phyloP scores from a whole-genome alignment of 257 asterid species.

The Datura wrightii region DNA sequence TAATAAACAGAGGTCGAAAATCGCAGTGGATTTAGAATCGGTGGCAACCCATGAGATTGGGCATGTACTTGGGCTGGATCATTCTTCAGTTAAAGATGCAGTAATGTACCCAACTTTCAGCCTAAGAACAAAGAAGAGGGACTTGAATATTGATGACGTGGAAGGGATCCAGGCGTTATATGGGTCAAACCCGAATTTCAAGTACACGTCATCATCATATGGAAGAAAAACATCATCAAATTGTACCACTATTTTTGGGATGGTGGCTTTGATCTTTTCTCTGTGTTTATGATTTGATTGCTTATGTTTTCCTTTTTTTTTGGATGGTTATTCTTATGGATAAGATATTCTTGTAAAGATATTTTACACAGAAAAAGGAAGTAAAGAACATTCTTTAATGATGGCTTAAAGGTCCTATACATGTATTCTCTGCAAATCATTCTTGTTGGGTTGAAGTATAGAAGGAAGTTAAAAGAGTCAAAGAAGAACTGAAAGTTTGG shows the following conservation, averaged over 20 bases:
- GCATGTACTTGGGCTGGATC: too few relatives aligned
- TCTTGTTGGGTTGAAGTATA: slow-evolving; percentile 18
- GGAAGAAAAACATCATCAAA: slow-evolving; percentile 39
- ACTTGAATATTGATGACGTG: too few relatives aligned
- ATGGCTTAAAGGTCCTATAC: not conserved
- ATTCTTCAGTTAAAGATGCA: too few relatives aligned
- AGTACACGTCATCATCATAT: slow-evolving; percentile 47
- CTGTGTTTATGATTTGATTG: slow-evolving; percentile 42
- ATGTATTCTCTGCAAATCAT: slow-evolving; percentile 24
- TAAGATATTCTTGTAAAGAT: not conserved
- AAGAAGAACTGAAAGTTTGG: slow-evolving; percentile 11
- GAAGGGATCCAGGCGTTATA: too few relatives aligned
- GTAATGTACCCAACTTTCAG: too few relatives aligned
- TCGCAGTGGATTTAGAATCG: too few relatives aligned
- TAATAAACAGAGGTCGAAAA: slow-evolving; percentile 52
- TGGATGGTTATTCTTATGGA: slow-evolving; percentile 11
- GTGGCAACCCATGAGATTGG: too few relatives aligned
- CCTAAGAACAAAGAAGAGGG: too few relatives aligned
- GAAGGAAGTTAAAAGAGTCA: slow-evolving; percentile 16
- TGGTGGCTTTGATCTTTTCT: slow-evolving; percentile 37
- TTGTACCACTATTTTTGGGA: slow-evolving; percentile 42
- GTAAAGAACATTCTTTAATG: slow-evolving; percentile 38
- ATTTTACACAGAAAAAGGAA: slow-evolving; percentile 12
- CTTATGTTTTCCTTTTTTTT: not conserved
- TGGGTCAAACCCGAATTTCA: too few relatives aligned